phyloP scores from a whole-genome alignment of 306 rosid genomes.

The Ceratonia siliqua region DNA sequence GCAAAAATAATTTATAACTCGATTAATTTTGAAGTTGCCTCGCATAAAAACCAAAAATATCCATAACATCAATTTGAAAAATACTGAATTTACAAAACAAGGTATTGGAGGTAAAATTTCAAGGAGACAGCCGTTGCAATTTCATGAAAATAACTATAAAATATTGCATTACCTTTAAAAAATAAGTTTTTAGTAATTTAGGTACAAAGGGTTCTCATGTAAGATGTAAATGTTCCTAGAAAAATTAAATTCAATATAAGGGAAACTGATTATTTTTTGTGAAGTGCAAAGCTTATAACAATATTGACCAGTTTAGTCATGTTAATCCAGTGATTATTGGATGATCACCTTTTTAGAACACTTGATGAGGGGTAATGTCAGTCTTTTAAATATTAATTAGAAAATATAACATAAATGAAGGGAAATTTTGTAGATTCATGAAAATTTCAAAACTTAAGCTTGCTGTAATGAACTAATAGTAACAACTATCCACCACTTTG shows the following conservation, averaged over 20 bases:
- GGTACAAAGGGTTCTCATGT: not conserved
- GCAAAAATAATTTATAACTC: not conserved
- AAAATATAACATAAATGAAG: not conserved
- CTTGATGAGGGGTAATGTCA: not conserved
- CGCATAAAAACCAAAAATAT: not conserved
- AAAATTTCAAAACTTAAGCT: conserved; percentile 14
- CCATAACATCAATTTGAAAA: not conserved
- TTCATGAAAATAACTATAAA: not conserved
- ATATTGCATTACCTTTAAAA: not conserved
- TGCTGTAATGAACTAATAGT: not conserved
- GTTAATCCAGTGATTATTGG: not conserved
- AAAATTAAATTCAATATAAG: not conserved
- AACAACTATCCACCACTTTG: not conserved
- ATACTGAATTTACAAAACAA: not conserved
- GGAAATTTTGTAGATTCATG: not conserved
- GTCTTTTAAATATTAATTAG: not conserved
- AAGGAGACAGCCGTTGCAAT: not conserved
- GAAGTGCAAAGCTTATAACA: not conserved
- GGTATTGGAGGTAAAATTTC: not conserved
- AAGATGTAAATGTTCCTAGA: not conserved
- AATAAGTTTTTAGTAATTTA: not conserved
- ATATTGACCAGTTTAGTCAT: not conserved
- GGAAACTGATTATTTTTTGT: not conserved
- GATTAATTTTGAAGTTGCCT: not conserved
- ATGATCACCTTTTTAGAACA: not conserved